Conservation (phyloP, 345 rosid genomes). For the Luvunga scandens region DNA sequence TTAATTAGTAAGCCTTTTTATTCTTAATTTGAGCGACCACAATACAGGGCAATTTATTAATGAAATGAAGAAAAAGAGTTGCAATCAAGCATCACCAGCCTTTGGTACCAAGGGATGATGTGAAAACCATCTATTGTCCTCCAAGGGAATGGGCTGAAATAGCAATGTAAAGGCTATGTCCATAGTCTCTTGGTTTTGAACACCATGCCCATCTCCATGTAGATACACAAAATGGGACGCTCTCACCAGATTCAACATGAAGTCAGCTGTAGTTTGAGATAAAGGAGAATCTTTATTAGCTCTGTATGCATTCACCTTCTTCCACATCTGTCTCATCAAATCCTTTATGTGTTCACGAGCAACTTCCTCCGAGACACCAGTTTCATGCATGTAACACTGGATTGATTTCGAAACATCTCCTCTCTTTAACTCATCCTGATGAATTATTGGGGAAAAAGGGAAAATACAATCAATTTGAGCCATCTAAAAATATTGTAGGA, state of each 20-base stretch:
- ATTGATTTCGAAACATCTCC: slow-evolving; percentile 33
- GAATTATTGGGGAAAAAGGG: no score
- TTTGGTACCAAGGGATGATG: no score
- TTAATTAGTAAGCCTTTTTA: no score
- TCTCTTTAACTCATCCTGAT: slow-evolving; percentile 28
- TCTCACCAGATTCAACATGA: slow-evolving; percentile 8
- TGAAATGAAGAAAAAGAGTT: no score
- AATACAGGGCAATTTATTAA: no score
- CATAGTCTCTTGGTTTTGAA: neutral
- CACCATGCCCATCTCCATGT: slow-evolving; percentile 14
- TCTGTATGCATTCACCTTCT: slow-evolving; percentile 19
- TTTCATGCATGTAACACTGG: slow-evolving; percentile 41
- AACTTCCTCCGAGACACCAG: slow-evolving; percentile 24
- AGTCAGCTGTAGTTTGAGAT: neutral
- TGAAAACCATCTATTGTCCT: neutral
- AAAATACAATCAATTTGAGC: no score
- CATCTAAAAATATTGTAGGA: neutral
- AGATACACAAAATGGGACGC: slow-evolving; percentile 1
- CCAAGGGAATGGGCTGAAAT: neutral
- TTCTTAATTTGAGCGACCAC: no score
- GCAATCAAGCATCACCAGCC: no score
- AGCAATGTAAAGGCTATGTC: neutral
- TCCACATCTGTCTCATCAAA: slow-evolving; percentile 21
- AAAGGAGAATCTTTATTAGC: neutral
- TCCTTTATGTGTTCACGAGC: slow-evolving; percentile 20